These are phyloP conservation scores for Alliaria petiolata DNA, from an alignment of 345 rosid genomes.

Conservation along the genomic window DNA sequence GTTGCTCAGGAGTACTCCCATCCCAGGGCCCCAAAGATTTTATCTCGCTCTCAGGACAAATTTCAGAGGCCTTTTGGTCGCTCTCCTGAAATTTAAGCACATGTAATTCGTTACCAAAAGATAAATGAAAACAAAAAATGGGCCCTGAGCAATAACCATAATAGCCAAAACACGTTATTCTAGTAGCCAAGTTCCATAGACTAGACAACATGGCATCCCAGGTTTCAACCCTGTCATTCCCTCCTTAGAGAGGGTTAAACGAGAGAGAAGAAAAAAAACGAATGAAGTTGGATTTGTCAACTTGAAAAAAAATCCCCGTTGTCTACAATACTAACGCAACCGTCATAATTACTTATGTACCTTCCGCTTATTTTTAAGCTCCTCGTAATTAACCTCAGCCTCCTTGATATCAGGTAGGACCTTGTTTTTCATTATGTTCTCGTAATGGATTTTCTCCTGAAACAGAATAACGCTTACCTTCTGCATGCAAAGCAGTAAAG, in stretches of 20 bases:
- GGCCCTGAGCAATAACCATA: not conserved
- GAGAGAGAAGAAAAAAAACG: not conserved
- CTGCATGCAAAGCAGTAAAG: conserved; percentile 10
- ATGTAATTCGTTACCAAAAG: not conserved
- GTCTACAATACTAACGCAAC: not conserved
- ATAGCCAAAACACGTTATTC: not conserved
- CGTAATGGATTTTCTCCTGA: conserved; percentile 79
- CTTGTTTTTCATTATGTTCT: conserved; percentile 64
- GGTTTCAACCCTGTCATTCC: conserved; percentile 5
- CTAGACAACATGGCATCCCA: conserved; percentile 6
- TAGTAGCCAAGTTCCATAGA: not conserved
- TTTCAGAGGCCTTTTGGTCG: conserved; percentile 82
- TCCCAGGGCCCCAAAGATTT: conserved; percentile 76
- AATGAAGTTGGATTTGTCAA: not conserved
- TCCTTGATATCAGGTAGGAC: conserved; percentile 63
- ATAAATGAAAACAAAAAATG: not conserved
- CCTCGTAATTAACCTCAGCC: conserved; percentile 54
- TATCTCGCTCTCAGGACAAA: conserved; percentile 85
- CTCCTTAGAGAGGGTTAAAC: not conserved
- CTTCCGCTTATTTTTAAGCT: conserved; percentile 56
- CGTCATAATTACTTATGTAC: conserved; percentile 30
- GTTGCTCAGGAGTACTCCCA: conserved; percentile 79
- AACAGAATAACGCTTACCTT: conserved; percentile 28
- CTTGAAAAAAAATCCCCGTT: not conserved
- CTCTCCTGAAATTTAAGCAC: conserved; percentile 53